Conservation (phyloP, 2,329 filamentous ascomycete genomes). For the Fusarium lateritium region DNA sequence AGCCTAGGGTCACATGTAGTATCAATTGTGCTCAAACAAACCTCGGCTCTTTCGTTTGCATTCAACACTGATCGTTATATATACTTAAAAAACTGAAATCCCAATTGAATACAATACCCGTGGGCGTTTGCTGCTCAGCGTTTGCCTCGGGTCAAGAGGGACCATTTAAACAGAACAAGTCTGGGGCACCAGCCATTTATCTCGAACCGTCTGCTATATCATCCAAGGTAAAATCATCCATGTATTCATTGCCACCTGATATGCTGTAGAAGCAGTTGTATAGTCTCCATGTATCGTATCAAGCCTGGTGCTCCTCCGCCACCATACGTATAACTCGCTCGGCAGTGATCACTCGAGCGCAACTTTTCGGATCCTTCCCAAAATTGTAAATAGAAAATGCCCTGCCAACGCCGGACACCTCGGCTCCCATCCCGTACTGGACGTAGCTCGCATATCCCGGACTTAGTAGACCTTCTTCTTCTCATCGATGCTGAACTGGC, state of each 20-base stretch:
- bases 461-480: constrained; percentile 99
- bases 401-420: constrained; percentile 44
- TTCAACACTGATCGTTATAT: constrained; percentile 10
- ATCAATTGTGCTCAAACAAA: neutral
- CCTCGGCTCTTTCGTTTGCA: constrained; percentile 1
- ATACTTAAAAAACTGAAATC: constrained; percentile 3
- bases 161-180: constrained; percentile 13
- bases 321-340: constrained; percentile 15
- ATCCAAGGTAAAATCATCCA: constrained; percentile 29
- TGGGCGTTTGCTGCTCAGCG: neutral
- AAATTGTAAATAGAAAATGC: constrained; percentile 41
- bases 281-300: constrained; percentile 26
- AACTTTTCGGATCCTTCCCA: constrained; percentile 39
- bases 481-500: constrained; percentile 98
- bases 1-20: neutral
- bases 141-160: neutral
- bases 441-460: constrained; percentile 16
- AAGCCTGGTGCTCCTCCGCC: constrained; percentile 25
- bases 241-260: constrained; percentile 42
- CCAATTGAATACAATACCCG: neutral
- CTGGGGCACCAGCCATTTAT: constrained; percentile 3
- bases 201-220: constrained; percentile 1
- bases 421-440: constrained; percentile 25
- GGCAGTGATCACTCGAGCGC: constrained; percentile 14
- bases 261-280: constrained; percentile 37